Percentiles rank a stretch among this genome's conserved stretches.
These are phyloP conservation scores for Barnettozyma sp. DNA, from an alignment of 805 yeast species.

Conservation along the genomic window DNA sequence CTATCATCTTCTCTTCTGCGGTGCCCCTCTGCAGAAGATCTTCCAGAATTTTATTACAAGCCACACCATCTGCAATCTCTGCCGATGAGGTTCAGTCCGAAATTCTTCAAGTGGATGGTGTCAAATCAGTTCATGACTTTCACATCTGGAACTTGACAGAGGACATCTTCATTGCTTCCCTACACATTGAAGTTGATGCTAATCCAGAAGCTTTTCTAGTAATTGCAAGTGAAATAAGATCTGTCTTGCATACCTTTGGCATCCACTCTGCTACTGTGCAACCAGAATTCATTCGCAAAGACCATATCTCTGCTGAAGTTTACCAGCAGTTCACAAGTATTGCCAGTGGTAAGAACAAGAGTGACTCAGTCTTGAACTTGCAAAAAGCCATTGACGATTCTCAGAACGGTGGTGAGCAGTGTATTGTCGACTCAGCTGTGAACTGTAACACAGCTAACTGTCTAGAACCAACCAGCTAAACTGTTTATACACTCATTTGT, in stretches of 20 bases:
- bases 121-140: slow-evolving; percentile 85
- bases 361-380: slow-evolving; percentile 13
- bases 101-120: slow-evolving; percentile 61
- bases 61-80: slow-evolving; percentile 80
- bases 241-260: slow-evolving; percentile 74
- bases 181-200: slow-evolving; percentile 71
- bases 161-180: slow-evolving; percentile 75
- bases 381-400: slow-evolving; percentile 9
- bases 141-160: slow-evolving; percentile 96
- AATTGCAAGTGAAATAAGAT: slow-evolving; percentile 71
- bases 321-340: slow-evolving; percentile 30
- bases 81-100: slow-evolving; percentile 67
- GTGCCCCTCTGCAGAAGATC: slow-evolving; percentile 83
- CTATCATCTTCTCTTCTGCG: slow-evolving; percentile 85
- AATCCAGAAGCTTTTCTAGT: slow-evolving; percentile 59
- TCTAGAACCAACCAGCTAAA: slow-evolving; percentile 17
- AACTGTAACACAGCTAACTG: slow-evolving; percentile 45
- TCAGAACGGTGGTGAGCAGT: slow-evolving; percentile 28
- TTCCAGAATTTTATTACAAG: slow-evolving; percentile 83
- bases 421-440: slow-evolving; percentile 46
- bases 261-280: slow-evolving; percentile 93
- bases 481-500: too few species aligned
- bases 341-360: slow-evolving; percentile 27
- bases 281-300: slow-evolving; percentile 65
- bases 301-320: slow-evolving; percentile 26